phyloP scores from a whole-genome alignment of 352 stramenopile genomes.

The Pythium aristosporum region DNA sequence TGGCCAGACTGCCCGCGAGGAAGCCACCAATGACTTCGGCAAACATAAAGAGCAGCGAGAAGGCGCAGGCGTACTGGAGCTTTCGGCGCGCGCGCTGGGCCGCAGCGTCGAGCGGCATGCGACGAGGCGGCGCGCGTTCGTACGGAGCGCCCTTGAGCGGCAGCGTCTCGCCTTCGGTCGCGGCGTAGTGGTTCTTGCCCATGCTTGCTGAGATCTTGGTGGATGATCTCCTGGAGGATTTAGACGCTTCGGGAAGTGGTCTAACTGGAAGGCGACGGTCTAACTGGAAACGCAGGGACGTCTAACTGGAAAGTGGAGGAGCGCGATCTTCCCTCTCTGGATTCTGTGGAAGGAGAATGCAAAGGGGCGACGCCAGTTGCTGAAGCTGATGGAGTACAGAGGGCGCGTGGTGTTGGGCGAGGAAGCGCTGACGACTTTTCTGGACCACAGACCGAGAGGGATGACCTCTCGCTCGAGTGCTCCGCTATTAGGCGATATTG shows the following conservation, averaged over 20 bases:
- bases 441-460: not conserved
- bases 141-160: slow-evolving; percentile 43
- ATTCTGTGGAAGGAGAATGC: not conserved
- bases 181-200: slow-evolving; percentile 43
- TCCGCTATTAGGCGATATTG: not conserved
- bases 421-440: not conserved
- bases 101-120: slow-evolving; percentile 51
- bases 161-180: slow-evolving; percentile 47
- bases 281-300: not conserved
- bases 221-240: not conserved
- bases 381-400: not conserved
- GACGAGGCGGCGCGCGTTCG: slow-evolving; percentile 33
- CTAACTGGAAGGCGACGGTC: slow-evolving; percentile 4
- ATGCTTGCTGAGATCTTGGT: not conserved
- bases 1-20: slow-evolving; percentile 92
- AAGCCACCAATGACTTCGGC: slow-evolving; percentile 94
- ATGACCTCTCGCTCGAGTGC: not conserved
- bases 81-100: slow-evolving; percentile 68
- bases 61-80: slow-evolving; percentile 65
- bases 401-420: not conserved
- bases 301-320: not conserved
- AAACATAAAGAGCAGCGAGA: slow-evolving; percentile 94
- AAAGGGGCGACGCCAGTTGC: not conserved
- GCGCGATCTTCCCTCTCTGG: not conserved
- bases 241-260: not conserved